Conservation (phyloP, 176 grass and related monocot species). For the Eleusine indica region DNA sequence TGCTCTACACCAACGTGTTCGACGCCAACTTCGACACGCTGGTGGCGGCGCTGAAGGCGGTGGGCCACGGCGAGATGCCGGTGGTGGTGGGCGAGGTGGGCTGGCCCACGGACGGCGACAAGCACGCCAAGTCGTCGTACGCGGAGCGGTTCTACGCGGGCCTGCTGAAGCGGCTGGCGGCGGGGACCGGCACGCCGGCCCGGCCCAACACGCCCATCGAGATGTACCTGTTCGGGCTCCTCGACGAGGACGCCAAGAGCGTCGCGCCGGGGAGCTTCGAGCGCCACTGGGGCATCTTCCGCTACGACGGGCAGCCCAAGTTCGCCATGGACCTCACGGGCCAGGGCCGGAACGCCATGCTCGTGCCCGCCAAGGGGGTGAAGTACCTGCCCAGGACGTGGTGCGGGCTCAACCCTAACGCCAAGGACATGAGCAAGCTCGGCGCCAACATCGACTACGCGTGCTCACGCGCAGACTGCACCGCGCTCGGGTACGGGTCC, state of each 20-base stretch:
- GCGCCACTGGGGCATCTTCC: constrained; percentile 82
- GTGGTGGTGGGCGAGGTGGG: constrained; percentile 78
- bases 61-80: constrained; percentile 21
- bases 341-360: constrained; percentile 42
- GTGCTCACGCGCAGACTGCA: constrained; percentile 70
- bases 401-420: constrained; percentile 61
- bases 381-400: constrained; percentile 52
- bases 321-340: constrained; percentile 61
- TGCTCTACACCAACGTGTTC: constrained; percentile 77
- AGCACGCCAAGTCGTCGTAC: constrained; percentile 51
- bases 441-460: constrained; percentile 61
- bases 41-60: constrained; percentile 50
- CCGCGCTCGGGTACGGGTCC: constrained; percentile 64
- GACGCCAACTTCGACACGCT: constrained; percentile 86
- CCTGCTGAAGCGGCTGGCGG: constrained; percentile 47
- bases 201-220: constrained; percentile 61
- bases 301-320: constrained; percentile 78
- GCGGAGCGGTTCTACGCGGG: constrained; percentile 82
- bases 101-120: constrained; percentile 81
- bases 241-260: constrained; percentile 85
- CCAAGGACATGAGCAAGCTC: constrained; percentile 38
- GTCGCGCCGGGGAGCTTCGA: constrained; percentile 71
- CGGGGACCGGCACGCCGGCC: constrained; percentile 58
- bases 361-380: constrained; percentile 49
- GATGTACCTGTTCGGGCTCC: constrained; percentile 66